phyloP scores from a whole-genome alignment of 306 rosid genomes.

The Citrullus colocynthis region DNA sequence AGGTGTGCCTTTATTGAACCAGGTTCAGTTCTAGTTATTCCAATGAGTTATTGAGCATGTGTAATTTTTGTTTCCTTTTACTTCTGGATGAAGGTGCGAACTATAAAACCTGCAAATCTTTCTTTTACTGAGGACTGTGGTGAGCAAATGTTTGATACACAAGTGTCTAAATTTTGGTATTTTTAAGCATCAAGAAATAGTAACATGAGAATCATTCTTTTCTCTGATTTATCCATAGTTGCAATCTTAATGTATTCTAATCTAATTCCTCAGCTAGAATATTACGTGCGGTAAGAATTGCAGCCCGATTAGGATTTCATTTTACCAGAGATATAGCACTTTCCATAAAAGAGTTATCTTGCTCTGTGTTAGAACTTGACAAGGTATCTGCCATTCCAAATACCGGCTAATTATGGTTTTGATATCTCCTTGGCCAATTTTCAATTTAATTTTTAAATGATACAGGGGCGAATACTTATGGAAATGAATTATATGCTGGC shows the following conservation, averaged over 20 bases:
- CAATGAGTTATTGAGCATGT: background rate
- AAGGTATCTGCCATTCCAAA: constrained; percentile 13
- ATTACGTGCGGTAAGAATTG: constrained; percentile 27
- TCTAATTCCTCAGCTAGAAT: constrained; percentile 20
- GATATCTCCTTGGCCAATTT: background rate
- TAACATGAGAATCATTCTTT: background rate
- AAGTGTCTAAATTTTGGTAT: background rate
- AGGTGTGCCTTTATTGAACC: constrained; percentile 11
- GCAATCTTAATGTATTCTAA: background rate
- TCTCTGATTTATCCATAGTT: background rate
- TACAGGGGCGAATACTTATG: constrained; percentile 25
- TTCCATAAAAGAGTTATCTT: constrained; percentile 19
- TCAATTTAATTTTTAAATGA: background rate
- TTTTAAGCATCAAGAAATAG: background rate
- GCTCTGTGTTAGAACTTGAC: constrained; percentile 20
- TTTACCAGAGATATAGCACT: constrained; percentile 23
- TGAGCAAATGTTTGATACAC: constrained; percentile 10
- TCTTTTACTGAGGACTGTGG: constrained; percentile 28
- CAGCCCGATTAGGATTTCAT: constrained; percentile 22
- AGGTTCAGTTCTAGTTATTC: constrained; percentile 6
- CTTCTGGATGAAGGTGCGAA: constrained; percentile 19
- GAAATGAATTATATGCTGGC: constrained; percentile 34
- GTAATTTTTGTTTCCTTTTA: constrained; percentile 9
- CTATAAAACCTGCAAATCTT: constrained; percentile 22
- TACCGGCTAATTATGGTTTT: background rate